Conservation (phyloP, 2,329 filamentous ascomycete genomes). For the Elsinoe ampelina region DNA sequence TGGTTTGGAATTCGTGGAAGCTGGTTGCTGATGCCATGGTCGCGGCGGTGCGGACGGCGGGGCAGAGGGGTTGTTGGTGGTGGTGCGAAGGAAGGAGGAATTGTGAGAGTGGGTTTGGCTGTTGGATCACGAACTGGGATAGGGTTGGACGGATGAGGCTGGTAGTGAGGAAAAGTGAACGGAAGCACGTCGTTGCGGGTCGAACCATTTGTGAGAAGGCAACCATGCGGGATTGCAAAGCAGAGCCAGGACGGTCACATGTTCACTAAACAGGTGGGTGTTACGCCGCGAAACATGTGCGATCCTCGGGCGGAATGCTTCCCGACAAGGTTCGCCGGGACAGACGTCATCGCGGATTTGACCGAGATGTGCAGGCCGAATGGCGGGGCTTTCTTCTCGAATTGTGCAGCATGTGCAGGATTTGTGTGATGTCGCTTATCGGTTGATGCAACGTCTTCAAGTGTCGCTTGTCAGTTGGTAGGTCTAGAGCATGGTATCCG, state of each 20-base stretch:
- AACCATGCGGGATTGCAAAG: not conserved
- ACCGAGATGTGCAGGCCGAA: not conserved
- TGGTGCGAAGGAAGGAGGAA: not conserved
- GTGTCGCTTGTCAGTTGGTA: no score
- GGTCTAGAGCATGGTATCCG: no score
- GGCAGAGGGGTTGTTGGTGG: not conserved
- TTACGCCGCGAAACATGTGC: not conserved
- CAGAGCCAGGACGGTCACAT: not conserved
- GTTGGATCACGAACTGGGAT: not conserved
- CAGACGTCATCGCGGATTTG: slow-evolving; percentile 2
- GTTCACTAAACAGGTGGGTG: not conserved
- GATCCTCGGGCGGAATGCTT: slow-evolving; percentile 10
- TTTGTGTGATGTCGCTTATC: no score
- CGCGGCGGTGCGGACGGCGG: slow-evolving; percentile 10
- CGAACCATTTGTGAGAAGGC: slow-evolving; percentile 2
- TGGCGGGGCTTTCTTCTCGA: not conserved
- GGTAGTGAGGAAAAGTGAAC: not conserved
- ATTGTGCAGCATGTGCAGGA: not conserved
- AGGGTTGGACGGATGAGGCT: not conserved
- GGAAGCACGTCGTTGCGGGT: slow-evolving; percentile 7
- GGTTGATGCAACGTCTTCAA: no score
- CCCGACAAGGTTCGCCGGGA: not conserved
- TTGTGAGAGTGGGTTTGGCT: not conserved
- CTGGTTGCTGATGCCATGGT: slow-evolving; percentile 59
- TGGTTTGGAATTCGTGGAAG: slow-evolving; percentile 78